Evolutionary conservation across 805 yeast species (phyloP), one percentile per base, ranked within the genome.

Genomic region (Novakomyces olei): DNA sequence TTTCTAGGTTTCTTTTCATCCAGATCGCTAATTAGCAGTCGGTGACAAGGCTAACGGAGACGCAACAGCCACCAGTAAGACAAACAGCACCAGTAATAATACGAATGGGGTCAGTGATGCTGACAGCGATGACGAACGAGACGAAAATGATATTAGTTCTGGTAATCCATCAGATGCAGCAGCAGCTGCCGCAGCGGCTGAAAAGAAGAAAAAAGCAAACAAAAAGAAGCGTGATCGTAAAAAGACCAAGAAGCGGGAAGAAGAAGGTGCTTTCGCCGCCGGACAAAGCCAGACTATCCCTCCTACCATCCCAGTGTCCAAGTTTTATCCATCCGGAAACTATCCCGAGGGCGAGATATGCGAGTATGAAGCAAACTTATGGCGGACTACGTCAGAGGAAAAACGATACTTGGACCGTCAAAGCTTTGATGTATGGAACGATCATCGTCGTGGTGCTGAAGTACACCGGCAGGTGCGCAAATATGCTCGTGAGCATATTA

Each of bases 371-470:
- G 80, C 75, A 36, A 70, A 71, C 47, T 53, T 68, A 34, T 67
- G 67, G 47, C 66, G 98, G 40, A 67, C 77, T 17, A 80, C 94
- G 0, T 72, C 71, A 41, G 95, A 79, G 47, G 98, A 88, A 49
- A 67, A 71, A 51, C 61, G 94, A 41, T 73, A 78, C 43, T 53
- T 72, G 43, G 88, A 77, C 43, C 64, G 78, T 37, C 63, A 61
- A 43, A 59, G 62, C 41, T 53, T 57, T 33, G 61, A 61, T 36
- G 63, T 60, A 34, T 78, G 91, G 76, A 73, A 81, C 40, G 94
- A 83, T 39, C 72, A 81, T 55, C 69, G 99, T 47, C 80, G 80
- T 48, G 98, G 83, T 35, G 94, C 96, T 2, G 99, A 88, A 51
- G 74, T 83, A 33, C 99, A 88, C 51, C 67, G 96, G 41, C 65